A percentile compares a stretch with the other conserved stretches of the same genome.
Conservation (phyloP, 2,329 filamentous ascomycete genomes). For the Fusarium verrucosum region DNA sequence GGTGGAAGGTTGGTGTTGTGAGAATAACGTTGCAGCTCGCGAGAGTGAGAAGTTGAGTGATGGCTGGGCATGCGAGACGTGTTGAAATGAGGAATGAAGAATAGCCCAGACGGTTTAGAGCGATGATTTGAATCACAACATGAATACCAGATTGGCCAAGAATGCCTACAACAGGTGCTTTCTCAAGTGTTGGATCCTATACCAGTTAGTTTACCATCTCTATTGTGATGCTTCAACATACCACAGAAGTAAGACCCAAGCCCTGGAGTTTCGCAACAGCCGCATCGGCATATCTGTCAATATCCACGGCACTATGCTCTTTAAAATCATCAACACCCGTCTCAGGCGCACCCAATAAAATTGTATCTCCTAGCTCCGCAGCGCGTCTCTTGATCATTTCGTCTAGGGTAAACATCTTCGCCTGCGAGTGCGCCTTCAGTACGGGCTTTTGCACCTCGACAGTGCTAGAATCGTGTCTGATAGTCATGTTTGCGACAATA, state of each 20-base stretch:
- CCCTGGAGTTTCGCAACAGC: constrained; percentile 28
- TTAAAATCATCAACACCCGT: constrained; percentile 27
- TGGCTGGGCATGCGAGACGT: constrained; percentile 30
- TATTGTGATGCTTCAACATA: neutral
- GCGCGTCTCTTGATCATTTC: constrained; percentile 35
- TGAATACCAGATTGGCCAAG: constrained; percentile 34
- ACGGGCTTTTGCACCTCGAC: constrained; percentile 12
- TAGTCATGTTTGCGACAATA: constrained; percentile 26
- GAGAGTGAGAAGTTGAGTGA: constrained; percentile 26
- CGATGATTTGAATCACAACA: constrained; percentile 34
- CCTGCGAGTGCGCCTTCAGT: constrained; percentile 2
- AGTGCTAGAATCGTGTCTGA: constrained; percentile 33
- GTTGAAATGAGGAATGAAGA: constrained; percentile 38
- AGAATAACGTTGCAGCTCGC: constrained; percentile 25
- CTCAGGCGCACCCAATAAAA: constrained; percentile 27
- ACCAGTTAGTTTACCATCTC: neutral
- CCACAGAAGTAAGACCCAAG: constrained; percentile 28
- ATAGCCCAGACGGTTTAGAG: constrained; percentile 36
- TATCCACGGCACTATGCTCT: constrained; percentile 32
- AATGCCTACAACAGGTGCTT: constrained; percentile 36
- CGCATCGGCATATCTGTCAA: constrained; percentile 38
- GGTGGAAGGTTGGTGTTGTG: constrained; percentile 31
- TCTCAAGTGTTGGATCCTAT: constrained; percentile 21
- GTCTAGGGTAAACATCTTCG: constrained; percentile 35
- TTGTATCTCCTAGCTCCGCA: constrained; percentile 13